Conservation (phyloP, 495 filamentous ascomycete genomes). For the Penicillium lagena region DNA sequence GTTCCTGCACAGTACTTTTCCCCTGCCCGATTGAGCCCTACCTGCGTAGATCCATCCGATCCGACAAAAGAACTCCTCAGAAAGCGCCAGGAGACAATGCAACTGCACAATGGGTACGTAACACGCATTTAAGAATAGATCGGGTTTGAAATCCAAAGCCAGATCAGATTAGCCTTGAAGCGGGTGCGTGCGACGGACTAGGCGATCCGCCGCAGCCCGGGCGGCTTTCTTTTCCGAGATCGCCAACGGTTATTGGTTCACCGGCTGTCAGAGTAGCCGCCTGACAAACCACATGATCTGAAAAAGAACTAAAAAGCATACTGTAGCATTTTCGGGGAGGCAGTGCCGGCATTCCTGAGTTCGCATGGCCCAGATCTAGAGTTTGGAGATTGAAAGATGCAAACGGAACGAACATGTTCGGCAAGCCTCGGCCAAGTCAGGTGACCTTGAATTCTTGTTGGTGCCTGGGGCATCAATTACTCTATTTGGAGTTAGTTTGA, state of each 20-base stretch:
- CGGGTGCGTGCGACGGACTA: neutral
- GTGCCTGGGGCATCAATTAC: slow-evolving; percentile 11
- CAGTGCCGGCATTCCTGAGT: slow-evolving; percentile 5
- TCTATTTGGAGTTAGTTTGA: too few species aligned
- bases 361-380: slow-evolving; percentile 14
- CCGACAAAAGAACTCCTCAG: too few species aligned
- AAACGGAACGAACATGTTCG: slow-evolving; percentile 5
- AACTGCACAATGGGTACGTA: too few species aligned
- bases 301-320: neutral
- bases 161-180: too few species aligned
- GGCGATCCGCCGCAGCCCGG: slow-evolving; percentile 14
- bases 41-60: too few species aligned
- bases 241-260: slow-evolving; percentile 7
- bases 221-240: slow-evolving; percentile 2
- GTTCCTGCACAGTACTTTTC: too few species aligned
- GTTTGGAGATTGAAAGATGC: slow-evolving; percentile 7
- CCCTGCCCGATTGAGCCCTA: too few species aligned
- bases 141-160: slow-evolving; percentile 13
- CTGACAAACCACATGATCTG: neutral
- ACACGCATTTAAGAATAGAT: too few species aligned
- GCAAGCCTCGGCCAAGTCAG: slow-evolving; percentile 1
- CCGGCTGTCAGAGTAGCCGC: slow-evolving; percentile 14
- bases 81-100: too few species aligned
- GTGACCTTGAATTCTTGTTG: neutral
- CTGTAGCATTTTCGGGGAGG: neutral